A percentile compares a stretch with the other conserved stretches of the same genome.
These are phyloP conservation scores for Baorangia bicolor DNA, from an alignment of 768 basidiomycete species.

Conservation along the genomic window DNA sequence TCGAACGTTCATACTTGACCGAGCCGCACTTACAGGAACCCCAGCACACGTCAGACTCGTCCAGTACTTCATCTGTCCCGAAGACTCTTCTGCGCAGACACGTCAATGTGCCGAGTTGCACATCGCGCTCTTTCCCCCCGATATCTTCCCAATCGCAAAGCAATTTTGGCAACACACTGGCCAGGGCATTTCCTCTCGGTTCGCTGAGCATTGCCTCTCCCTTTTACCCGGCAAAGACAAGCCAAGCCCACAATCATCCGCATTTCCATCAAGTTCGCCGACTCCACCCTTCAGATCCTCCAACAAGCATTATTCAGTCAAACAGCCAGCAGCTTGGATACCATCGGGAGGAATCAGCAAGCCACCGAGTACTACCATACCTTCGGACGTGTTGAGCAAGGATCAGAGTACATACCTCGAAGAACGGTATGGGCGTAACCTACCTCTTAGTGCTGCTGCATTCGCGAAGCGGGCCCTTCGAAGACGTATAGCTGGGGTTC, in stretches of 20 bases:
- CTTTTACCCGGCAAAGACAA: conserved; percentile 52
- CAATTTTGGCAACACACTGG: conserved; percentile 98
- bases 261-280: conserved; percentile 26
- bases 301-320: conserved; percentile 58
- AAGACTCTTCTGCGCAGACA: conserved; percentile 38
- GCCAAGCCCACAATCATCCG: conserved; percentile 21
- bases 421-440: conserved; percentile 91
- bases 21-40: conserved; percentile 42
- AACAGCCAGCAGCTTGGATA: conserved; percentile 8
- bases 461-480: conserved; percentile 86
- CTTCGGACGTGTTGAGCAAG: conserved; percentile 48
- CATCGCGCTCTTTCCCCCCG: conserved; percentile 73
- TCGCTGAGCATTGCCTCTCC: conserved; percentile 79
- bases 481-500: conserved; percentile 85
- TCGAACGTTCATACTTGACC: conserved; percentile 64
- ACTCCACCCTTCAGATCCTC: conserved; percentile 40
- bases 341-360: conserved; percentile 2
- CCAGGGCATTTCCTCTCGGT: conserved; percentile 82
- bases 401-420: conserved; percentile 82
- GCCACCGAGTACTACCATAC: conserved; percentile 5
- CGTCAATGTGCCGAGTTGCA: conserved; percentile 61
- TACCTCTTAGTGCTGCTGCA: conserved; percentile 67
- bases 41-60: conserved; percentile 55
- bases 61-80: conserved; percentile 70
- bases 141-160: conserved; percentile 65